Evolutionary conservation across 305 asterid genomes (phyloP), one percentile per base, ranked within the genome.

Genomic region (Fraxinus sp.): DNA sequence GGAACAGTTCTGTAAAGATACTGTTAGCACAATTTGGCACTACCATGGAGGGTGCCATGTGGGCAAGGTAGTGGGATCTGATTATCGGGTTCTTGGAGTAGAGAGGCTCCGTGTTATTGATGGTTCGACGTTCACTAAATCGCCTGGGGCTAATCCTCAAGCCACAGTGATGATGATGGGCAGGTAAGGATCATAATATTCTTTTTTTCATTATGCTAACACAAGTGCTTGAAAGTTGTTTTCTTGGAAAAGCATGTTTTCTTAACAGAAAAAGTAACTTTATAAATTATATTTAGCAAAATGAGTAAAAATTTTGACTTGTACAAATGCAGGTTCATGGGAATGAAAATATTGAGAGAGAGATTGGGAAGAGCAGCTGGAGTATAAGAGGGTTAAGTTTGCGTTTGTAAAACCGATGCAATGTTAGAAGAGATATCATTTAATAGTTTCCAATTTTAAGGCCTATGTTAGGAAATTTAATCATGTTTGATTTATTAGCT

Each of bases 161-260:
- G 99, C 92, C 79, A 94, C 99, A 0, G 95, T 94, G 75, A 86
- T 96, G 97, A 96, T 96, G 99, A 79, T 96, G 92, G 98, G 98
- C 70, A 83, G 99, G 98, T 95, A 91, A 83, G 41, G 87, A 81
- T 35, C 62, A 7, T 24, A 22, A 46, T 46, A 46, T 46, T 46
- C 28, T 6, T 39, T 55, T 16, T 55, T n/a, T 18, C 22, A 55
- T 4, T 18, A 16, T 55, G 66, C 22, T 55, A 16, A 16, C 24
- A 55, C 26, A 55, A 18, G 49, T 55, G 26, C 24, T 55, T 7
- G 22, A 6, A 55, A 55, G 66, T 55, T 55, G 20, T 18, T 55
- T 55, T 13, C 18, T 41, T 41, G 49, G 49, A 41, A 41, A 41
- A 41, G 0, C 49, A 41, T 1, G 49, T 41, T 41, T 41, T 41